Percentiles rank a stretch among this genome's conserved stretches.
phyloP scores from a whole-genome alignment of 2,329 filamentous ascomycete species.

The Colletotrichum eremochloae region DNA sequence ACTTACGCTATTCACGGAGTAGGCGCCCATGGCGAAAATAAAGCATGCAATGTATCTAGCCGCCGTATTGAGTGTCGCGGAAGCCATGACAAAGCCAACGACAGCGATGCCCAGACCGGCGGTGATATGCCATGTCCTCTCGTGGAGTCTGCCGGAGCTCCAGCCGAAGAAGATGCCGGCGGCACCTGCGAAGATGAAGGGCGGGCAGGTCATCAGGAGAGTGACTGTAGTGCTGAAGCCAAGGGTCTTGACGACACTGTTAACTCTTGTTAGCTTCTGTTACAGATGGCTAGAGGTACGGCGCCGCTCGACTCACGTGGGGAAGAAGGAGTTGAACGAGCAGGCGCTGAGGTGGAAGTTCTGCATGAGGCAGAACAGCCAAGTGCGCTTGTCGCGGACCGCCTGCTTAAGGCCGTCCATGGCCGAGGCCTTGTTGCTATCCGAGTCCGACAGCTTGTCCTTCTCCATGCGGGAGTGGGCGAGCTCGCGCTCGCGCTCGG shows the following conservation, averaged over 20 bases:
- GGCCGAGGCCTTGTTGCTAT: slow-evolving; percentile 53
- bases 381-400: slow-evolving; percentile 63
- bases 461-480: slow-evolving; percentile 62
- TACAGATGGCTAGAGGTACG: fast-evolving
- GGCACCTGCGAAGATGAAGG: slow-evolving; percentile 63
- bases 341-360: slow-evolving; percentile 67
- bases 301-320: slow-evolving; percentile 47
- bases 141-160: slow-evolving; percentile 62
- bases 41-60: slow-evolving; percentile 58
- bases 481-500: slow-evolving; percentile 60
- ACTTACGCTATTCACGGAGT: slow-evolving; percentile 51
- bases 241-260: slow-evolving; percentile 61
- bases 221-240: slow-evolving; percentile 64
- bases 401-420: slow-evolving; percentile 64
- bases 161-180: slow-evolving; percentile 62
- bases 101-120: slow-evolving; percentile 57
- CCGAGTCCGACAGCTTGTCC: slow-evolving; percentile 64
- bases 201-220: slow-evolving; percentile 65
- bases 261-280: neutral
- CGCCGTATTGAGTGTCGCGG: slow-evolving; percentile 53
- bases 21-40: slow-evolving; percentile 58
- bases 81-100: slow-evolving; percentile 57
- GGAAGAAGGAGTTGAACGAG: slow-evolving; percentile 61
- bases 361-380: slow-evolving; percentile 68
- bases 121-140: slow-evolving; percentile 65